Evolutionary conservation across 2,329 filamentous ascomycete genomes (phyloP).

Genomic region (Cladosporium oxysporum): DNA sequence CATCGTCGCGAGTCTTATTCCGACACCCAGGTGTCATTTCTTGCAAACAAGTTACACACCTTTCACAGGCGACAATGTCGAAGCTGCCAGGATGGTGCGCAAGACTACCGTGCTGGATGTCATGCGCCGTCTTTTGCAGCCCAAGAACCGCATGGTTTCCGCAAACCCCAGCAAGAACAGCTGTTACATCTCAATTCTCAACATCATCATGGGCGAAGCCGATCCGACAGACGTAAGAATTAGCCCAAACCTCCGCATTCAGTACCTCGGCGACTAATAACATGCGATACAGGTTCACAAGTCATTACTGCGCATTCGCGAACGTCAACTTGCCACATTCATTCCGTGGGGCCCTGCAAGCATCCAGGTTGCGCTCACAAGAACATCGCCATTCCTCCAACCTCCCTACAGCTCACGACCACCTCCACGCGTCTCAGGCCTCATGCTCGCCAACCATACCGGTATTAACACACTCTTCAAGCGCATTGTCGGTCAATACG

Average conservation of each 20-base stretch:
- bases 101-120: slow-evolving; percentile 98
- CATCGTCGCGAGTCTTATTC: slow-evolving; percentile 93
- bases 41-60: slow-evolving; percentile 98
- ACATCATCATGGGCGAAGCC: slow-evolving; percentile 98
- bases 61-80: slow-evolving; percentile 93
- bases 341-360: slow-evolving; percentile 98
- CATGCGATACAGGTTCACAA: slow-evolving; percentile 71
- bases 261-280: not conserved
- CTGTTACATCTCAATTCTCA: slow-evolving; percentile 98
- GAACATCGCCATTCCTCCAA: slow-evolving; percentile 92
- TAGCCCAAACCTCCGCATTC: not conserved
- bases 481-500: slow-evolving; percentile 88
- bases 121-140: slow-evolving; percentile 91
- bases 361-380: slow-evolving; percentile 95
- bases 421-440: slow-evolving; percentile 81
- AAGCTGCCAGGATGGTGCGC: slow-evolving; percentile 94
- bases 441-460: slow-evolving; percentile 98
- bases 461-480: slow-evolving; percentile 97
- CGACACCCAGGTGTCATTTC: slow-evolving; percentile 95
- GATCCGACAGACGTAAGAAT: slow-evolving; percentile 80
- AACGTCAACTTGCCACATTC: slow-evolving; percentile 90
- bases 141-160: slow-evolving; percentile 99
- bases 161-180: slow-evolving; percentile 94
- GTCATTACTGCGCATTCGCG: slow-evolving; percentile 91
- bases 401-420: slow-evolving; percentile 93